These are phyloP conservation scores for Ziziphus jujuba DNA, from an alignment of 306 rosid species.

Conservation along the genomic window DNA sequence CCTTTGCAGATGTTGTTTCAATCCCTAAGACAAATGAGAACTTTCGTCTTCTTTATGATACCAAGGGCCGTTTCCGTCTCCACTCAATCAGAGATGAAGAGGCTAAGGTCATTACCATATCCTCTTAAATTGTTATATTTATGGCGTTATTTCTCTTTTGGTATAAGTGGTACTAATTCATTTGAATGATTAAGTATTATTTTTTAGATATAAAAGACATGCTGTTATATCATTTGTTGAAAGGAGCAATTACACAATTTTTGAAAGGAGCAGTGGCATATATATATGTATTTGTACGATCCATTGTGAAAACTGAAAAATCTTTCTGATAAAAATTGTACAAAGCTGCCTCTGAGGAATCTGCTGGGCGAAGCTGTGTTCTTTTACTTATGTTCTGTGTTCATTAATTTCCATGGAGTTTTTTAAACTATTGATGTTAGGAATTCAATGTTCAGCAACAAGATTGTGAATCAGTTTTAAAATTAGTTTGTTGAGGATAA, in stretches of 20 bases:
- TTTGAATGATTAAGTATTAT: not conserved
- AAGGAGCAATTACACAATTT: no score
- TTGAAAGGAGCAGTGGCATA: no score
- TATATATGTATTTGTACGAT: no score
- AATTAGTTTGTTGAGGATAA: no score
- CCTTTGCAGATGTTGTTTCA: constrained; percentile 58
- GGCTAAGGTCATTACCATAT: constrained; percentile 50
- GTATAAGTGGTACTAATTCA: not conserved
- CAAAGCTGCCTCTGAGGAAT: not conserved
- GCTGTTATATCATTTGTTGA: no score
- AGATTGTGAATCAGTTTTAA: not conserved
- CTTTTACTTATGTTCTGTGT: not conserved
- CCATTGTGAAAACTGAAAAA: no score
- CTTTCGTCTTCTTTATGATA: constrained; percentile 83
- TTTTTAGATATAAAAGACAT: no score
- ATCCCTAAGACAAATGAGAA: constrained; percentile 80
- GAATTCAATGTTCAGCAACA: not conserved
- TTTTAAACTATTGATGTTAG: no score
- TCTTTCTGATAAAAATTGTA: not conserved
- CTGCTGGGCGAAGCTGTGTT: not conserved
- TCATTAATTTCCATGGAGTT: not conserved
- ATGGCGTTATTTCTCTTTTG: not conserved
- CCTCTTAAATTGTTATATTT: not conserved
- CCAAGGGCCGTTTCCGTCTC: constrained; percentile 80
- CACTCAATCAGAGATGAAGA: constrained; percentile 81